These are phyloP conservation scores for Hebeloma cylindrosporum DNA, from an alignment of 768 basidiomycete genomes.

Conservation along the genomic window DNA sequence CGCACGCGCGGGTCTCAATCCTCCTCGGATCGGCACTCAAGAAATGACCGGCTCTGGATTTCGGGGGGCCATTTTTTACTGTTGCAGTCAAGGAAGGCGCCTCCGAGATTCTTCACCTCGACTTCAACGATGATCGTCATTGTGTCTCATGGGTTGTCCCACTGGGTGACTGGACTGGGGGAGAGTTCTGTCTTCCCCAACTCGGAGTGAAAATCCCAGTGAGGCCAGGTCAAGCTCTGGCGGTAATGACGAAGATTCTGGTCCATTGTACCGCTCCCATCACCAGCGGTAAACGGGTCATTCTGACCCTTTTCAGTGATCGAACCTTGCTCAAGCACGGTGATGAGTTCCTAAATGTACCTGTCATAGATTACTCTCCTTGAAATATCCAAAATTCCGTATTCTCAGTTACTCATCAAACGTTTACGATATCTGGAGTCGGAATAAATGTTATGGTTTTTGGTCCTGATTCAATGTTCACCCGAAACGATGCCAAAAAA, in stretches of 20 bases:
- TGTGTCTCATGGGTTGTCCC: slow-evolving; percentile 21
- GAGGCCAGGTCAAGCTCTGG: slow-evolving; percentile 19
- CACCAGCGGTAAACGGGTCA: slow-evolving; percentile 5
- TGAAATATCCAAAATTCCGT: too few relatives aligned
- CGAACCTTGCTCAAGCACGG: slow-evolving; percentile 1
- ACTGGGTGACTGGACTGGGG: slow-evolving; percentile 22
- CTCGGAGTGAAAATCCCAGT: slow-evolving; percentile 20
- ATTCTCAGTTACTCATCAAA: too few relatives aligned
- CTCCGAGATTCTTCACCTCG: slow-evolving; percentile 25
- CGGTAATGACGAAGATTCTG: slow-evolving; percentile 14
- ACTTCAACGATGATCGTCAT: slow-evolving; percentile 21
- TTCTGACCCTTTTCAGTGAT: slow-evolving; percentile 14
- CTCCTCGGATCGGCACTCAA: too few relatives aligned
- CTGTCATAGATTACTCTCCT: too few relatives aligned
- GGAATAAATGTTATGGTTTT: too few relatives aligned
- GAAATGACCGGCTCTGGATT: slow-evolving; percentile 9
- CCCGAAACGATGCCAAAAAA: too few relatives aligned
- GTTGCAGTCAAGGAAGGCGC: slow-evolving; percentile 28
- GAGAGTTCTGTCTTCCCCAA: slow-evolving; percentile 24
- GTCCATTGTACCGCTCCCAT: slow-evolving; percentile 20
- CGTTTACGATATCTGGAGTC: too few relatives aligned
- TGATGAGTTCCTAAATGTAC: too few relatives aligned
- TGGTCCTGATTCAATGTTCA: too few relatives aligned
- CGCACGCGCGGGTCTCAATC: too few relatives aligned
- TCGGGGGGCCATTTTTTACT: slow-evolving; percentile 23